Percentiles rank a stretch among this genome's conserved stretches.
Conservation (phyloP, 31 red algal genomes). For the Bonnemaisonia californica region DNA sequence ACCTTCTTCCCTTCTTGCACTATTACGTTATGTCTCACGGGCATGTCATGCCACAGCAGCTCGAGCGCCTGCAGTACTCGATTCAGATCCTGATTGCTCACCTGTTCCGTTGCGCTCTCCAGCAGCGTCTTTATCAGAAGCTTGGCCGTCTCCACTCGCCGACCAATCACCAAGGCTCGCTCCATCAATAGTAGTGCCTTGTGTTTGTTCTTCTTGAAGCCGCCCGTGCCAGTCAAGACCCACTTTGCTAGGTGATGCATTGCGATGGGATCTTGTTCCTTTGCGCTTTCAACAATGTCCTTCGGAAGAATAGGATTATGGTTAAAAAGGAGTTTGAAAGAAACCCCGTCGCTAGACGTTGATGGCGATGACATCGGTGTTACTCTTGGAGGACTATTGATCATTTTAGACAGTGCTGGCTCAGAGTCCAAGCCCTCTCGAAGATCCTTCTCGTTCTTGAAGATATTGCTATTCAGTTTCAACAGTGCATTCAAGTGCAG, state of each 20-base stretch:
- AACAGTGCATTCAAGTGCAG: background rate
- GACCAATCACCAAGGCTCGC: conserved; percentile 54
- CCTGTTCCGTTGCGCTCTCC: conserved; percentile 5
- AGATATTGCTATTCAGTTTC: background rate
- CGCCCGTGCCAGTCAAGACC: conserved; percentile 34
- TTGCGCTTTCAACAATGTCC: conserved; percentile 13
- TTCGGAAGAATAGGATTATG: background rate
- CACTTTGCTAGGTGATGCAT: conserved; percentile 57
- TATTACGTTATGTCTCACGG: conserved; percentile 15
- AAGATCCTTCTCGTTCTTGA: background rate
- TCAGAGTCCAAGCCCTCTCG: background rate
- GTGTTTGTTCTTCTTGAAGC: conserved; percentile 33
- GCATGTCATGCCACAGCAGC: conserved; percentile 62
- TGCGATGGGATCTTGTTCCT: conserved; percentile 55
- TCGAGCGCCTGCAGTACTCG: conserved; percentile 42
- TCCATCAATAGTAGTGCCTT: conserved; percentile 59
- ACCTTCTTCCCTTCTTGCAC: background rate
- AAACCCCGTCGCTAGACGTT: conserved; percentile 6
- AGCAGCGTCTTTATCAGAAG: conserved; percentile 37
- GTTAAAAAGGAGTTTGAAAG: background rate
- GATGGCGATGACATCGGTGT: background rate
- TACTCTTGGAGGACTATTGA: background rate
- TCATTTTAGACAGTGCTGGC: background rate
- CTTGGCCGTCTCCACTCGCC: conserved; percentile 32
- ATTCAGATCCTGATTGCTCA: conserved; percentile 27